phyloP scores from a whole-genome alignment of 306 rosid genomes.

The Canavalia gladiata region DNA sequence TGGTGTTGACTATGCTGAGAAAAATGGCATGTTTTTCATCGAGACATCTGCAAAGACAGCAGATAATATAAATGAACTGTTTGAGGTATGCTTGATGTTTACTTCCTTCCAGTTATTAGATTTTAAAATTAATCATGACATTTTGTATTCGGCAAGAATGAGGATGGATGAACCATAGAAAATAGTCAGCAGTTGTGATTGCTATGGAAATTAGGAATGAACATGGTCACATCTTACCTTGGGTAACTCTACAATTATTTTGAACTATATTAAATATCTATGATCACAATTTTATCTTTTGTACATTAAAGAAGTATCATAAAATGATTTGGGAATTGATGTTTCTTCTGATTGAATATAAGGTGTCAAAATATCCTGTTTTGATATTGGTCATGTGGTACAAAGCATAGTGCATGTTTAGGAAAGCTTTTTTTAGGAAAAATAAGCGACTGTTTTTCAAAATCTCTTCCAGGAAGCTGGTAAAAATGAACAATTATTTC shows the following conservation, averaged over 20 bases:
- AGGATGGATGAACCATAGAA: conserved; percentile 28
- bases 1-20: conserved; percentile 89
- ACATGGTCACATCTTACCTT: conserved; percentile 34
- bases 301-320: conserved; percentile 13
- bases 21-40: conserved; percentile 96
- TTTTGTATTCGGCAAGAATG: conserved; percentile 43
- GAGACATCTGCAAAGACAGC: conserved; percentile 99
- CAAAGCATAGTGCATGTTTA: neutral
- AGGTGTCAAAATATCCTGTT: conserved; percentile 37
- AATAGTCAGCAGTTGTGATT: neutral
- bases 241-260: neutral
- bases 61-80: conserved; percentile 92
- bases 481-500: too few relatives aligned
- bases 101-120: conserved; percentile 28
- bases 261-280: conserved; percentile 19
- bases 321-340: conserved; percentile 4
- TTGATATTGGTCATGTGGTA: conserved; percentile 37
- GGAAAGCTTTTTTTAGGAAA: too few relatives aligned
- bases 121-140: conserved; percentile 27
- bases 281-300: conserved; percentile 19
- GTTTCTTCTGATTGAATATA: conserved; percentile 28
- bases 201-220: conserved; percentile 11
- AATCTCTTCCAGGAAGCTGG: too few relatives aligned
- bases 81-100: conserved; percentile 74
- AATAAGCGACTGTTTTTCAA: too few relatives aligned